A percentile compares a stretch with the other conserved stretches of the same genome.
These are phyloP conservation scores for Yarrowia sp. DNA, from an alignment of 805 yeast species.

Conservation along the genomic window DNA sequence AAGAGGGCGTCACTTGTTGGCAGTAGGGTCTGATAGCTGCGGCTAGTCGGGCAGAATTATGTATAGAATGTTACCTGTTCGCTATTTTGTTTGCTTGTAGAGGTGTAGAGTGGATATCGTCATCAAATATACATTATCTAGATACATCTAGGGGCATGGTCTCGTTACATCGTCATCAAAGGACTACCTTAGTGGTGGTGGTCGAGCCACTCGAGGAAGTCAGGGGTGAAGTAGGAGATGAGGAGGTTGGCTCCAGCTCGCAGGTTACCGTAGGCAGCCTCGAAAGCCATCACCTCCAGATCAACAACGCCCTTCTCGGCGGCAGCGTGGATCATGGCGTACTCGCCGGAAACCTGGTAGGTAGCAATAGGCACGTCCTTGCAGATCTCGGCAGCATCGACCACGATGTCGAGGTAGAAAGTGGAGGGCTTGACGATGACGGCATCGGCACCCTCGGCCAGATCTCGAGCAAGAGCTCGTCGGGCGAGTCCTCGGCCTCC, in stretches of 20 bases:
- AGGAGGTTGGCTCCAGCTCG: conserved; percentile 95
- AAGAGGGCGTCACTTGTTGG: too few relatives aligned
- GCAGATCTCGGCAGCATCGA: conserved; percentile 82
- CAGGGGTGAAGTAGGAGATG: conserved; percentile 92
- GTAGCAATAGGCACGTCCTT: conserved; percentile 86
- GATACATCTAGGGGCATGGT: conserved; percentile 1
- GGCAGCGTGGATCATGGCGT: conserved; percentile 97
- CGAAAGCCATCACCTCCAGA: conserved; percentile 71
- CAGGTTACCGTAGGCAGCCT: conserved; percentile 83
- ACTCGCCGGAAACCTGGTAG: conserved; percentile 96
- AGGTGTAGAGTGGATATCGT: neutral
- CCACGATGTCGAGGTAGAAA: conserved; percentile 85
- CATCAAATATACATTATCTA: conserved; percentile 1
- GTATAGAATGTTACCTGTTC: conserved; percentile 18
- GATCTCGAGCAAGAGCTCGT: conserved; percentile 81
- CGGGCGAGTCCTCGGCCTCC: conserved; percentile 93
- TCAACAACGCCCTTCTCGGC: conserved; percentile 94
- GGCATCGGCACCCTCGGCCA: conserved; percentile 93
- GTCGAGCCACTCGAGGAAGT: conserved; percentile 84
- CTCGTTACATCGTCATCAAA: conserved; percentile 7
- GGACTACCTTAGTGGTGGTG: conserved; percentile 14
- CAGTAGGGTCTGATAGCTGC: too few relatives aligned
- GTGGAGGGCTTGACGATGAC: conserved; percentile 95
- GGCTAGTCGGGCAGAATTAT: neutral
- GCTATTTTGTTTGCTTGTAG: neutral